Evolutionary conservation across 345 rosid genomes (phyloP), one percentile per base, ranked within the genome.

Genomic region (Rhizophora apiculata): DNA sequence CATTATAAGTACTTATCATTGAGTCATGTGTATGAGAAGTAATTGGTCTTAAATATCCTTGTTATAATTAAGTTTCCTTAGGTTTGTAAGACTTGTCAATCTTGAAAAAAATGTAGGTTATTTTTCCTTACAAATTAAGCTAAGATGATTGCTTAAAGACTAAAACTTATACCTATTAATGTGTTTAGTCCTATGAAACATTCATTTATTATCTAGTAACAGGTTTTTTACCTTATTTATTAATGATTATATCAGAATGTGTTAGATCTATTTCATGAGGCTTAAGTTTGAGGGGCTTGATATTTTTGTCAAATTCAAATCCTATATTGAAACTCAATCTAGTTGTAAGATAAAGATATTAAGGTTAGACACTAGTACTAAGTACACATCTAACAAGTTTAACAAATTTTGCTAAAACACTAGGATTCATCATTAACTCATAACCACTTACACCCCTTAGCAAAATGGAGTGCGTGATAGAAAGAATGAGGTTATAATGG

Each of bases 91-190:
- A 32, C 63, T 21, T 69, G 65, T 65, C 62, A 60, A 15, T 8
- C 39, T 6, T 43, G 68, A 1, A 77, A 72, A 51, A 26, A 67
- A 9, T 18, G 6, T 2, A 63, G 22, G 19, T 4, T 15, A 1
- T 64, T 48, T 19, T 73, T 65, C 48, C 63, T 2, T n/a, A 2
- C 9, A 51, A 32, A 11, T 15, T 1, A 39, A 60, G 58, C 34
- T 6, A 65, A 32, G 30, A 73, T 66, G 62, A 72, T 68, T 2
- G 9, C 0, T 2, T 5, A 74, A 11, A 65, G 26, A 21, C 65
- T 78, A 21, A 27, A 69, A 1, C 26, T 74, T 3, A 59, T 66
- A 5, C 78, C 65, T 34, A 19, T 31, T 9, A 7, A 56, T 26
- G 1, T 56, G 60, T 56, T 1, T 22, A 30, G 30, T 1, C 30